Evolutionary conservation across 257 asterid genomes (phyloP).

Genomic region (Forsythia viridissima): DNA sequence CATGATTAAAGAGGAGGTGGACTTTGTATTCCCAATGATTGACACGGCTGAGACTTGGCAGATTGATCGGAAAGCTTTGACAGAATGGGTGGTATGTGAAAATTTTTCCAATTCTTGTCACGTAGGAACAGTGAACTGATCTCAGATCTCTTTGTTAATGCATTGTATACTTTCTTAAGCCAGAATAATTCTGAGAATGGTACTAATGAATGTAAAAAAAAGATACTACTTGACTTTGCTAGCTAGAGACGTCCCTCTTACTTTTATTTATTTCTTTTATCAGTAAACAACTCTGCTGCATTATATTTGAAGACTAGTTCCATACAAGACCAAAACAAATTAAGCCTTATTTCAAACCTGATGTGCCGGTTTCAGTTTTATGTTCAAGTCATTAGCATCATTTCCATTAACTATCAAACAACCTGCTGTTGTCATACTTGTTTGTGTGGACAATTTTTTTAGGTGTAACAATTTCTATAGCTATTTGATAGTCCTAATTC

Average conservation of each 20-base stretch:
- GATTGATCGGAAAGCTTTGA: slow-evolving; percentile 61
- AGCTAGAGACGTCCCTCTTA: neutral
- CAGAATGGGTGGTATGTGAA: slow-evolving; percentile 76
- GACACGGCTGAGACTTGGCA: slow-evolving; percentile 65
- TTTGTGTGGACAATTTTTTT: neutral
- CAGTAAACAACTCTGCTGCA: neutral
- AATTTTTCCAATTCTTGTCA: neutral
- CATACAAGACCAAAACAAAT: neutral
- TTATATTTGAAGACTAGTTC: neutral
- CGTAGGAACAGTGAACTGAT: neutral
- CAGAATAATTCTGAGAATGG: neutral
- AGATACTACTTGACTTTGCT: neutral
- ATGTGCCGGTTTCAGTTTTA: neutral
- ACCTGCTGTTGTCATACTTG: neutral
- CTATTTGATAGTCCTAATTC: neutral
- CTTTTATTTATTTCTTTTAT: neutral
- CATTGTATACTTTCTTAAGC: neutral
- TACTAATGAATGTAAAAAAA: neutral
- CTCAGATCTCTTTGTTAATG: neutral
- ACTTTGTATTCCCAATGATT: slow-evolving; percentile 71
- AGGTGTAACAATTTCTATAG: neutral
- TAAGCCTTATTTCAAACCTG: neutral
- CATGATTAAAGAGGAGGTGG: slow-evolving; percentile 89
- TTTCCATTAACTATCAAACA: neutral
- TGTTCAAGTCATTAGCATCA: neutral